Conservation (phyloP, 2,329 filamentous ascomycete species). For the Penicillium sp. region DNA sequence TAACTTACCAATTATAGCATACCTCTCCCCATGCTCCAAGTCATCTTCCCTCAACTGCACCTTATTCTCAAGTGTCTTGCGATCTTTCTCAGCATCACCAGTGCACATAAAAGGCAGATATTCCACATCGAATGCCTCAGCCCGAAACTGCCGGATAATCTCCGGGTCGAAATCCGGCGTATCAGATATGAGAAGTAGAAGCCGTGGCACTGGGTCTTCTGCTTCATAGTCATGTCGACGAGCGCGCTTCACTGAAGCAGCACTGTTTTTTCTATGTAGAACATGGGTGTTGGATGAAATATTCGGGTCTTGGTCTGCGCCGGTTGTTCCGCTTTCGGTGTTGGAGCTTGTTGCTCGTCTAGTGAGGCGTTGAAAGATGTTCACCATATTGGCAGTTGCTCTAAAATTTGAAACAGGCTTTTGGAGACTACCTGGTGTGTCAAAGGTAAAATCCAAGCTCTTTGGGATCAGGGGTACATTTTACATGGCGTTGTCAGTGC, state of each 20-base stretch:
- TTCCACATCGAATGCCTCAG: slow-evolving; percentile 59
- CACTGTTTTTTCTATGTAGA: slow-evolving; percentile 13
- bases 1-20: slow-evolving; percentile 59
- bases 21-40: slow-evolving; percentile 56
- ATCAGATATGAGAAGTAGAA: slow-evolving; percentile 33
- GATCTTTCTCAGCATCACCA: slow-evolving; percentile 43
- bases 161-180: slow-evolving; percentile 51
- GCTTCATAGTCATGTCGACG: slow-evolving; percentile 9
- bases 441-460: not conserved
- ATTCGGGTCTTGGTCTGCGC: not conserved
- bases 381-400: slow-evolving; percentile 15
- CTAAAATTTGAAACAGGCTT: not conserved
- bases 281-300: not conserved
- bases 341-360: slow-evolving; percentile 16
- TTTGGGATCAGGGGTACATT: not conserved
- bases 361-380: slow-evolving; percentile 20
- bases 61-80: slow-evolving; percentile 49
- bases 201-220: slow-evolving; percentile 17
- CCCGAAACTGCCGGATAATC: slow-evolving; percentile 53
- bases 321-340: slow-evolving; percentile 4
- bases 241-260: slow-evolving; percentile 14
- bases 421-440: too few relatives aligned
- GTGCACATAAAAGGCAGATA: slow-evolving; percentile 51
- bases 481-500: slow-evolving; percentile 8
- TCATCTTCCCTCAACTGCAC: slow-evolving; percentile 53